These are phyloP conservation scores for Chlorella vulgaris DNA, from an alignment of 139 green algal species.

Conservation along the genomic window DNA sequence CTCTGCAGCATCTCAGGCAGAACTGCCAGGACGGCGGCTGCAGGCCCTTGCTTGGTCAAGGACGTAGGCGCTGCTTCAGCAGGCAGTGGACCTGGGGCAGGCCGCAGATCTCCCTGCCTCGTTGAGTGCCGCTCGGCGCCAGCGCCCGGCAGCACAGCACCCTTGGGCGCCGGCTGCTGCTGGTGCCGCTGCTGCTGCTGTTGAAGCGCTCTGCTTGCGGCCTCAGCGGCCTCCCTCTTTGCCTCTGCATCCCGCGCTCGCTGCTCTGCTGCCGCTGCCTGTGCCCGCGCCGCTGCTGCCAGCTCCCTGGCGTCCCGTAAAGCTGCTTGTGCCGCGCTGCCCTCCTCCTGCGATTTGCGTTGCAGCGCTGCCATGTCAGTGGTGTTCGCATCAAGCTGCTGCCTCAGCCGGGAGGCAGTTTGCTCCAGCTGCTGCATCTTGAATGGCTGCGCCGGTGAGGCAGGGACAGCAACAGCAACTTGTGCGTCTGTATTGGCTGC, in stretches of 20 bases:
- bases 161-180: too few species aligned
- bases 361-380: not conserved
- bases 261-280: not conserved
- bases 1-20: not conserved
- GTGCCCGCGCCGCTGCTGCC: not conserved
- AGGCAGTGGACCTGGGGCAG: too few species aligned
- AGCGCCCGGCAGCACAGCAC: too few species aligned
- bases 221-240: not conserved
- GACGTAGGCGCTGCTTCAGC: too few species aligned
- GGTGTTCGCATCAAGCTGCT: not conserved
- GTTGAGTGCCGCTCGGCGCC: not conserved
- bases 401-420: not conserved
- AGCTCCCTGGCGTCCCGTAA: not conserved
- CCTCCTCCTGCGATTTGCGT: not conserved
- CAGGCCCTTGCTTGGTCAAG: not conserved
- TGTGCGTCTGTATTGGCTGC: not conserved
- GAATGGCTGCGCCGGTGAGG: not conserved
- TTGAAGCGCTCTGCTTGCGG: not conserved
- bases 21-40: not conserved
- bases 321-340: not conserved
- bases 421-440: not conserved
- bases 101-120: not conserved
- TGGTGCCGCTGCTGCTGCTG: constrained; percentile 9
- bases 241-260: not conserved
- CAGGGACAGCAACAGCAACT: not conserved